phyloP scores from a whole-genome alignment of 2,329 filamentous ascomycete genomes.

The Blastomyces silverae region DNA sequence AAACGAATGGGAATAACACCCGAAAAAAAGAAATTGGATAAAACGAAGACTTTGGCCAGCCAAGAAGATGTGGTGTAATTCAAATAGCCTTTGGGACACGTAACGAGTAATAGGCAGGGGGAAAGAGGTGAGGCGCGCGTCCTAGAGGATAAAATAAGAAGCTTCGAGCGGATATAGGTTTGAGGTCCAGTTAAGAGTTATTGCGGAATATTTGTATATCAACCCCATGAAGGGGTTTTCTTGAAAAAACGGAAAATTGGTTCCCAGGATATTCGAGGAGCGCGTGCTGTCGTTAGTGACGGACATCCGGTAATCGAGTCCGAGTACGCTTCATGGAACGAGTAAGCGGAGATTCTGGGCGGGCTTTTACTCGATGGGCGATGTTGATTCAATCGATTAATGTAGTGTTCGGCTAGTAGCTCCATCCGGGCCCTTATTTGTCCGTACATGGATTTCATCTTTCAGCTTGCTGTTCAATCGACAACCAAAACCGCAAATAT shows the following conservation, averaged over 20 bases:
- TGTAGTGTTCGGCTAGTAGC: neutral
- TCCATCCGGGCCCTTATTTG: neutral
- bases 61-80: neutral
- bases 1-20: neutral
- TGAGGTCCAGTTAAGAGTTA: neutral
- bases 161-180: neutral
- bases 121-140: neutral
- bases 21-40: neutral
- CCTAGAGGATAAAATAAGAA: neutral
- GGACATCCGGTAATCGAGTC: neutral
- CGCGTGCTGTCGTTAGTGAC: neutral
- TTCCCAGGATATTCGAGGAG: neutral
- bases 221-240: neutral
- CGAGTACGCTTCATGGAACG: neutral
- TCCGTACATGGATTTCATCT: neutral
- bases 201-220: neutral
- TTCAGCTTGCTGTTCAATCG: constrained; percentile 17
- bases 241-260: neutral
- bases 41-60: neutral
- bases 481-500: constrained; percentile 40
- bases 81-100: neutral
- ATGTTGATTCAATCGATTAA: neutral
- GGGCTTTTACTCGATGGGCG: neutral
- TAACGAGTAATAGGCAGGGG: neutral
- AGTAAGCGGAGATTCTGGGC: neutral